These are phyloP conservation scores for Emiliania huxleyi DNA, from an alignment of 78 protist genomes.

Conservation along the genomic window DNA sequence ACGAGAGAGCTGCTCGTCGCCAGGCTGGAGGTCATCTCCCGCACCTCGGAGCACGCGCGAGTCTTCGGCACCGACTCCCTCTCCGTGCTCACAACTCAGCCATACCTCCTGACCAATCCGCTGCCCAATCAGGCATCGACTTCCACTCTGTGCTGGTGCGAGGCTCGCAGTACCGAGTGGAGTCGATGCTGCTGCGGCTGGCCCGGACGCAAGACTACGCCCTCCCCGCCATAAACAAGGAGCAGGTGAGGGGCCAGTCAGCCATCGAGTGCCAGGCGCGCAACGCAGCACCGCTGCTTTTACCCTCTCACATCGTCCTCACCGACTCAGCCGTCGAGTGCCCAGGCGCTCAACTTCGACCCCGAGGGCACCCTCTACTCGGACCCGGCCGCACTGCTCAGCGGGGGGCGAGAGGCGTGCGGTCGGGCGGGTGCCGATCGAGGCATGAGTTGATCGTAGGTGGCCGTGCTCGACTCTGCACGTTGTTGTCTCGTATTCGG, in stretches of 20 bases:
- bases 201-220: slow-evolving; percentile 71
- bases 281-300: no score
- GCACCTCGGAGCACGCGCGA: slow-evolving; percentile 85
- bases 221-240: slow-evolving; percentile 69
- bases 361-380: slow-evolving; percentile 75
- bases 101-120: no score
- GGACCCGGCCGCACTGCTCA: no score
- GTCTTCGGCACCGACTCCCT: slow-evolving; percentile 87
- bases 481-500: no score
- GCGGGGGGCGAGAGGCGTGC: no score
- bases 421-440: no score
- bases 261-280: slow-evolving; percentile 83
- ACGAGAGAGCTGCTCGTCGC: not conserved
- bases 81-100: slow-evolving; percentile 30
- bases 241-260: slow-evolving; percentile 52
- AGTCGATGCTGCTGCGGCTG: slow-evolving; percentile 81
- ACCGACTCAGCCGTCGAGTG: no score
- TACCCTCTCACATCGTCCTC: no score
- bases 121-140: no score
- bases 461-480: no score
- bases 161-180: slow-evolving; percentile 94
- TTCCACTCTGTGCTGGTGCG: slow-evolving; percentile 62
- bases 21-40: slow-evolving; percentile 59
- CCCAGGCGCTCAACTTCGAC: slow-evolving; percentile 89
- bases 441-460: no score